Evolutionary conservation across 495 filamentous ascomycete species (phyloP), one percentile per base, ranked within the genome.

Genomic region (Aspergillus leporis): DNA sequence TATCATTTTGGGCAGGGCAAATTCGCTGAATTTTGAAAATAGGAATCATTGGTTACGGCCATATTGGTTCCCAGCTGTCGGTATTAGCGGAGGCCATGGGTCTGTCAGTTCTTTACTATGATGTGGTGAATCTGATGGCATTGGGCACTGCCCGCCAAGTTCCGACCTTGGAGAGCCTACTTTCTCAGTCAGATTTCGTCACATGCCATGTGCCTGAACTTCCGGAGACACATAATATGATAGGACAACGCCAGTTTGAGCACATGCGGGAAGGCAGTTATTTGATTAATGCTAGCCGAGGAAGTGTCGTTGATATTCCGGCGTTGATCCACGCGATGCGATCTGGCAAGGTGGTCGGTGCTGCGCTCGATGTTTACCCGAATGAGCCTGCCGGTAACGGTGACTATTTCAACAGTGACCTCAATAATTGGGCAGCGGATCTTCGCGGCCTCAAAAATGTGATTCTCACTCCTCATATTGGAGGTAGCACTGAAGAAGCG

Each of bases 11-110:
- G 10, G 18, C 12, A 58, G 47, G 46, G 47, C 53, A 28, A 34
- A 21, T 64, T 5, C 51, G 48, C 53, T 47, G 43, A 31, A 48
- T 58, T 51, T 14, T 31, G 10, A 16, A 19, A 4, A 5, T 40
- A 87, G 88, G 91, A 52, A 98, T 99, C 56, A 85, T 99, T 58
- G 95, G 95, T 19, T 98, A 99, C 69, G 95, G 95, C 49, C 95
- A 99, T 65, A 98, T 99, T 66, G 95, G 95, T 61, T 93, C 90
- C 53, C 95, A 99, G 72, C 80, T 99, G 51, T 97, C 93, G 1
- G 95, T 99, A 38, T 80, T 99, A 52, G 92, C 93, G 22, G 95
- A 99, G 73, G 86, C 93, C 21, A 95, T 99, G 90, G 93, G 95
- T 25, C 97, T 99, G 92, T 85, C 81, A 3, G 94, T 99, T 59